Conservation (phyloP, 345 rosid species). For the Anacardium occidentale region DNA sequence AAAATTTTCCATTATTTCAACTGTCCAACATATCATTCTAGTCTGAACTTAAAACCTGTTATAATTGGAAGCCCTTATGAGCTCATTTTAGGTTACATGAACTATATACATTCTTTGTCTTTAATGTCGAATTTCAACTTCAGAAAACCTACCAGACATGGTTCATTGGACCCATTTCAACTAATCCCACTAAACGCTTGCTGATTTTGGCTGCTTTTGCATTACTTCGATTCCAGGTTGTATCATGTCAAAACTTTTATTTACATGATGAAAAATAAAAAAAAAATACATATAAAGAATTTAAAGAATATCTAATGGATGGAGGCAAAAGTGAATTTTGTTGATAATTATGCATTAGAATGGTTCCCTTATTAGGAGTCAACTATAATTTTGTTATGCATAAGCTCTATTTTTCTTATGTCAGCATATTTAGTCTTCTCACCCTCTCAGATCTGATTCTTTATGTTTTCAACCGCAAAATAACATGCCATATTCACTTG, state of each 20-base stretch:
- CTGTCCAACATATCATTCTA: not conserved
- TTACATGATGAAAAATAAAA: not conserved
- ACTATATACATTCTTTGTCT: not conserved
- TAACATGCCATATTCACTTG: not conserved
- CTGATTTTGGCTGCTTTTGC: constrained; percentile 1
- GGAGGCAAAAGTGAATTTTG: not conserved
- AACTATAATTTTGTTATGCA: not conserved
- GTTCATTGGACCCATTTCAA: not conserved
- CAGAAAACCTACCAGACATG: not conserved
- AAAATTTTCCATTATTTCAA: constrained; percentile 4
- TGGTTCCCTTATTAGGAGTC: no score
- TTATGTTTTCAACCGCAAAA: constrained; percentile 5
- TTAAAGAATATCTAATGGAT: not conserved
- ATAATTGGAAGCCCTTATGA: not conserved
- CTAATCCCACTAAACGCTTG: not conserved
- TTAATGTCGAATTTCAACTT: not conserved
- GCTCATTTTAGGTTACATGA: not conserved
- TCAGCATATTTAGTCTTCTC: not conserved
- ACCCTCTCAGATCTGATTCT: not conserved
- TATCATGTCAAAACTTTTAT: not conserved
- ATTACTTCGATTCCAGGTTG: not conserved
- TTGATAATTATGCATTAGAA: not conserved
- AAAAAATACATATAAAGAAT: not conserved
- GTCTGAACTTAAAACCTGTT: constrained; percentile 6
- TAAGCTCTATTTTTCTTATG: not conserved